A percentile compares a stretch with the other conserved stretches of the same genome.
Evolutionary conservation across 1,284 basidiomycete species (phyloP).

Genomic region (Irpex sp.): DNA sequence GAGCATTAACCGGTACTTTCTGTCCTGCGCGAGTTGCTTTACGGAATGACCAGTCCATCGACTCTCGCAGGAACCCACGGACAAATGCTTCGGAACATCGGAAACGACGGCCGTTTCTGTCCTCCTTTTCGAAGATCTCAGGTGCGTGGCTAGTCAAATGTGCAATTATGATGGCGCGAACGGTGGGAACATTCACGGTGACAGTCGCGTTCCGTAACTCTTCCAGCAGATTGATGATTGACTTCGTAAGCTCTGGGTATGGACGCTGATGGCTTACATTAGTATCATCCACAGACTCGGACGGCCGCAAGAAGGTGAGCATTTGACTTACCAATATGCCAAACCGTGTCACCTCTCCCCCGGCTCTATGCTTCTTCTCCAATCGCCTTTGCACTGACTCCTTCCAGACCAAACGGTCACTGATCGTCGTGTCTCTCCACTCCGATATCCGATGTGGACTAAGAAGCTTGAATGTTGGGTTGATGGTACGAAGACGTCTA

Average conservation of each 20-base stretch:
- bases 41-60: constrained; percentile 18
- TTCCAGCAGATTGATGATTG: neutral
- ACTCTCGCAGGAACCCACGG: constrained; percentile 13
- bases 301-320: neutral
- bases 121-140: constrained; percentile 1
- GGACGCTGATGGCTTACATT: neutral
- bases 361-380: neutral
- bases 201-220: neutral
- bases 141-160: neutral
- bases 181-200: neutral
- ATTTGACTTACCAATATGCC: neutral
- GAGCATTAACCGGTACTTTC: constrained; percentile 29
- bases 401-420: neutral
- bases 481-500: neutral
- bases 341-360: neutral
- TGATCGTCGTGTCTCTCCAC: neutral
- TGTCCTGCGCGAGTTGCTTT: constrained; percentile 27
- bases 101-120: constrained; percentile 11
- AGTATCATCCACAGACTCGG: neutral
- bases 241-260: neutral
- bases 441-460: neutral
- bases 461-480: neutral
- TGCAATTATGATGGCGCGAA: constrained; percentile 6
- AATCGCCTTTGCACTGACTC: neutral
- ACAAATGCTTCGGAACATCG: constrained; percentile 18